Evolutionary conservation across 768 basidiomycete species (phyloP).

Genomic region (Dioszegia aurantiaca): DNA sequence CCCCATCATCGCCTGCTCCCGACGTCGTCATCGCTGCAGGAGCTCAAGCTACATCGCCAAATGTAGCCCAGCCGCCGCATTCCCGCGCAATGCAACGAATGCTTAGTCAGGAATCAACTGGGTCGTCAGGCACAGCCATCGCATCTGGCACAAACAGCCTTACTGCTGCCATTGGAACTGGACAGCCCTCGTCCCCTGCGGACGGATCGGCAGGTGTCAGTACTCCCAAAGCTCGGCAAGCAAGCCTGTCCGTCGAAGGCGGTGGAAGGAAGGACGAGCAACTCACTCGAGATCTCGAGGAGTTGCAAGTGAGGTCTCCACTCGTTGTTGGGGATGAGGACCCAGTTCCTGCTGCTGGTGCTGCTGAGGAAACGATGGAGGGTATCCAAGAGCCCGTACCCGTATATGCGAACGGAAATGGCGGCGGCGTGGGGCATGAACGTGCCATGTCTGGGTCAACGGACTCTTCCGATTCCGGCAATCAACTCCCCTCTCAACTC

Average conservation of each 20-base stretch:
- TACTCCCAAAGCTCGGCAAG: conserved; percentile 29
- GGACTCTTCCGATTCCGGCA: conserved; percentile 24
- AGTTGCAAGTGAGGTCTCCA: conserved; percentile 11
- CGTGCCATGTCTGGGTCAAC: conserved; percentile 36
- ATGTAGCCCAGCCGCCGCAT: conserved; percentile 7
- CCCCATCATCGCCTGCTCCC: too few species aligned
- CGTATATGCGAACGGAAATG: background rate
- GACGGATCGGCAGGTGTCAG: conserved; percentile 23
- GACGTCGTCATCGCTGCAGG: too few species aligned
- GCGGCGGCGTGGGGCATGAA: conserved; percentile 8
- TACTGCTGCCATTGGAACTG: conserved; percentile 10
- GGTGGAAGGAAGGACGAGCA: conserved; percentile 18
- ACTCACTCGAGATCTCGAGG: conserved; percentile 20
- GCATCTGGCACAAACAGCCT: background rate
- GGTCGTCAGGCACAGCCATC: conserved; percentile 4
- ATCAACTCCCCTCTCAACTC: conserved; percentile 26
- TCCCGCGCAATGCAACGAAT: conserved; percentile 15
- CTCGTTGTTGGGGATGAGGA: background rate
- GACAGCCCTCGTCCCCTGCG: conserved; percentile 24
- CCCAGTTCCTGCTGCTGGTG: background rate
- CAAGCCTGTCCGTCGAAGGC: conserved; percentile 1
- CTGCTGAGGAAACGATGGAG: background rate
- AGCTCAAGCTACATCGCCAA: conserved; percentile 2
- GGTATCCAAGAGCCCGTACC: background rate
- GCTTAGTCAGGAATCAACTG: conserved; percentile 21